Base-by-base conservation (phyloP, 768 basidiomycete genomes). In the Agrocybe chaxingu region DNA sequence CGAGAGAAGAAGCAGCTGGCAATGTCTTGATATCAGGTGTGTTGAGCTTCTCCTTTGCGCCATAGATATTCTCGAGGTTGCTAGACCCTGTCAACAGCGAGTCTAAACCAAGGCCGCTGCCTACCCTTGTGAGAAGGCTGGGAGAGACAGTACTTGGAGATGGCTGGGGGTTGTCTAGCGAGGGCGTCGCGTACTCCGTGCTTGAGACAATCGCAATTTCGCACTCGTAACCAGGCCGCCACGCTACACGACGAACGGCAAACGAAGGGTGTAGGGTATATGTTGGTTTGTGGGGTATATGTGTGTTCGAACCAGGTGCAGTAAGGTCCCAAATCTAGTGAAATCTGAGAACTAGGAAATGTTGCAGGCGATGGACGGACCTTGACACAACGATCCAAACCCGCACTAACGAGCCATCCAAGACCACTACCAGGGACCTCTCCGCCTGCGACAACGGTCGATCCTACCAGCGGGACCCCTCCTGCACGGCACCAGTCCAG, bases 351-450 rank as follows among this genome's bases (percentile, higher is more conserved):
- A 7, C 12, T 24, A 30, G 12, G 11, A 36, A 47, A 33, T 52
- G 52, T 7, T 29, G n/a, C 4, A 19, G 7, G 11, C 8, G 45
- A 19, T 34, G 24, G 46, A 30, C 65, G 33, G 41, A 83, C 88
- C 72, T 92, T 91, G 44, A 92, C 89, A 29, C 77, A 83, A 33
- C 83, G 81, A 66, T 93, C 91, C 30, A 92, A 69, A 0, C 89
- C 87, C 9, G 84, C 88, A 47, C 87, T 91, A 4, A 82, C 84
- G 16, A 93, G 75, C 89, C 89, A 93, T 1, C 88, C 87, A 24
- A 76, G 65, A 5, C 75, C 72, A 16, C 57, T 68, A 4, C 65
- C 63, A 3, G 62, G 51, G 34, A 57, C 48, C 32, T 74, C 70
- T 54, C 6, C 47, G 48, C 37, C 51, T 30, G 19, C 54, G n/a